These are phyloP conservation scores for Lipomyces kockii DNA, from an alignment of 805 yeast genomes.

Conservation along the genomic window DNA sequence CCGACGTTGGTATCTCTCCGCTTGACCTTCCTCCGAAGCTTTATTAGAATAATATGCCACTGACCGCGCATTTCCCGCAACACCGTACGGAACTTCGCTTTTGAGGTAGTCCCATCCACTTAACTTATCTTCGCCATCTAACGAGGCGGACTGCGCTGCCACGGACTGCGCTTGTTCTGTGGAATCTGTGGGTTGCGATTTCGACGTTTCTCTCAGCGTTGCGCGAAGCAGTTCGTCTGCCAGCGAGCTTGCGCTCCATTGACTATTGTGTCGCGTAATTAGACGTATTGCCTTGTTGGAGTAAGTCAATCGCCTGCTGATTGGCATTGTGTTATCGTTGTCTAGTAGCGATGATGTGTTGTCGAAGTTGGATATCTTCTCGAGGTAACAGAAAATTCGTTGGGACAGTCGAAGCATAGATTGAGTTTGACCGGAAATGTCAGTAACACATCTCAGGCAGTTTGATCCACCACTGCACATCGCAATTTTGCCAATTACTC, in stretches of 20 bases:
- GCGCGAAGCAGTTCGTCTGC: conserved; percentile 5
- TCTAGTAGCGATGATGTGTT: background rate
- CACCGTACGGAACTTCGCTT: conserved; percentile 3
- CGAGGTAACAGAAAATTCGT: background rate
- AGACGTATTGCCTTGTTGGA: background rate
- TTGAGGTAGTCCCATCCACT: conserved; percentile 6
- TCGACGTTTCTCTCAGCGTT: background rate
- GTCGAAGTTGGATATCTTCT: background rate
- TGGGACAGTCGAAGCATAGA: background rate
- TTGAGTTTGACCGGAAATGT: too few relatives aligned
- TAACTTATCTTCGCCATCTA: background rate
- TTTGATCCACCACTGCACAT: too few relatives aligned
- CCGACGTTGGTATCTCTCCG: background rate
- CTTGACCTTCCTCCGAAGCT: background rate
- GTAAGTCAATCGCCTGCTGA: background rate
- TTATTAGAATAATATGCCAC: background rate
- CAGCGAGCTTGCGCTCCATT: conserved; percentile 5
- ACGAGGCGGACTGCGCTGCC: background rate
- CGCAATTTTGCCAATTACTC: background rate
- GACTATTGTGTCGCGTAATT: background rate
- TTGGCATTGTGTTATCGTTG: background rate
- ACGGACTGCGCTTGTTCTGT: background rate
- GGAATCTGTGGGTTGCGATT: background rate
- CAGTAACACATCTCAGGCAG: too few relatives aligned
- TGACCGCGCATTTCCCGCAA: background rate